phyloP scores from a whole-genome alignment of 108 stramenopile species.

The Cylindrotheca fusiformis region DNA sequence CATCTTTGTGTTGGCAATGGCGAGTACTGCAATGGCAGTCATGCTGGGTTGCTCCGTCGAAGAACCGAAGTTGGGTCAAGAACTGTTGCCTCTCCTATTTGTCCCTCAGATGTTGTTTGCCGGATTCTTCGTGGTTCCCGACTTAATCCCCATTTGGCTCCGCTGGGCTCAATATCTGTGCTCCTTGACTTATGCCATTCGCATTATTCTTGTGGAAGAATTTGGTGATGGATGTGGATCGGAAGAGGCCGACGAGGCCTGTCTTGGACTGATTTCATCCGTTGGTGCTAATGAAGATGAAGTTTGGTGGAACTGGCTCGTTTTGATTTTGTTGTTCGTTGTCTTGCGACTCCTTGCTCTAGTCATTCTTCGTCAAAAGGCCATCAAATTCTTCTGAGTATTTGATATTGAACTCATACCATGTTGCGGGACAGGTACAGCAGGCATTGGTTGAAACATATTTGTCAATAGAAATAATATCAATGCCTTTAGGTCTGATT shows the following conservation, averaged over 20 bases:
- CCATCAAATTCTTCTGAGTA: slow-evolving; percentile 72
- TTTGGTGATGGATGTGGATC: slow-evolving; percentile 49
- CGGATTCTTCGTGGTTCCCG: slow-evolving; percentile 64
- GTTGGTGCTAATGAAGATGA: slow-evolving; percentile 38
- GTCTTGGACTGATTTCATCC: slow-evolving; percentile 36
- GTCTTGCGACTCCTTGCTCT: slow-evolving; percentile 56
- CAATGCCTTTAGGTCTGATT: too few relatives aligned
- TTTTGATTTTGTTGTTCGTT: slow-evolving; percentile 56
- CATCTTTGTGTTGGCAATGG: slow-evolving; percentile 37
- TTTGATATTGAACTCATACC: too few relatives aligned
- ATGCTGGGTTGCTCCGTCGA: slow-evolving; percentile 45
- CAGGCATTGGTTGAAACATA: too few relatives aligned
- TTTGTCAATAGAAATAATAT: too few relatives aligned
- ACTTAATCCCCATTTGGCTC: slow-evolving; percentile 46
- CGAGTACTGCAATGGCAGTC: slow-evolving; percentile 45
- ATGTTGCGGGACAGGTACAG: too few relatives aligned
- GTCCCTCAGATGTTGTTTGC: slow-evolving; percentile 83
- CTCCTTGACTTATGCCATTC: slow-evolving; percentile 50
- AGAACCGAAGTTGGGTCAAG: slow-evolving; percentile 54
- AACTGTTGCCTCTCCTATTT: slow-evolving; percentile 69
- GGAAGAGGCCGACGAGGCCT: slow-evolving; percentile 26
- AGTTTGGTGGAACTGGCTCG: slow-evolving; percentile 60
- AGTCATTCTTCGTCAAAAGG: slow-evolving; percentile 56
- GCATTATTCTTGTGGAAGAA: slow-evolving; percentile 48
- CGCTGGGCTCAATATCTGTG: slow-evolving; percentile 85